These are phyloP conservation scores for Penicillium salamii DNA, from an alignment of 495 filamentous ascomycete species.

Conservation along the genomic window DNA sequence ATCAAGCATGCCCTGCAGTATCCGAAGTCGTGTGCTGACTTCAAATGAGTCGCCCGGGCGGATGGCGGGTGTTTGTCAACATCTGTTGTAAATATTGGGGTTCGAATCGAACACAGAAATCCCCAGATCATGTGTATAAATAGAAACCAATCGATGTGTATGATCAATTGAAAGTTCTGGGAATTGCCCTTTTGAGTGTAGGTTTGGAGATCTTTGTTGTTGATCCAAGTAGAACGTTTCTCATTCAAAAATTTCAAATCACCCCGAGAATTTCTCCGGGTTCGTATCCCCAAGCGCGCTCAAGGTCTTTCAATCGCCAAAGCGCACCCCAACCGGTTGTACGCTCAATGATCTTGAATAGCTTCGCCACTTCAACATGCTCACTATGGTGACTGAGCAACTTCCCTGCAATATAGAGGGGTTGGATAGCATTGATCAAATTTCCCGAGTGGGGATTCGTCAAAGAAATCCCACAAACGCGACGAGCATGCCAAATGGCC, in stretches of 20 bases:
- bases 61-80: too few species aligned
- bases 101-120: background rate
- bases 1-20: conserved; percentile 30
- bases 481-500: conserved; percentile 40
- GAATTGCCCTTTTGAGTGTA: too few species aligned
- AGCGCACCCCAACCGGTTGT: conserved; percentile 38
- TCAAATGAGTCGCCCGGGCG: background rate
- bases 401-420: conserved; percentile 43
- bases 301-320: conserved; percentile 40
- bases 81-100: background rate
- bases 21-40: conserved; percentile 22
- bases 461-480: conserved; percentile 44
- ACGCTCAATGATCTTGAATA: conserved; percentile 36
- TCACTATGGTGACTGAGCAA: conserved; percentile 39
- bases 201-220: too few species aligned
- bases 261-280: conserved; percentile 22
- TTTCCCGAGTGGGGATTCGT: conserved; percentile 42
- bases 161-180: too few species aligned
- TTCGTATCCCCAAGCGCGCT: conserved; percentile 40
- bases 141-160: too few species aligned
- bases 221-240: too few species aligned
- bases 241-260: conserved; percentile 13
- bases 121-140: background rate
- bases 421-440: conserved; percentile 45
- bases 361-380: conserved; percentile 32